Evolutionary conservation across 345 rosid species (phyloP).

Genomic region (Combretum micranthum): DNA sequence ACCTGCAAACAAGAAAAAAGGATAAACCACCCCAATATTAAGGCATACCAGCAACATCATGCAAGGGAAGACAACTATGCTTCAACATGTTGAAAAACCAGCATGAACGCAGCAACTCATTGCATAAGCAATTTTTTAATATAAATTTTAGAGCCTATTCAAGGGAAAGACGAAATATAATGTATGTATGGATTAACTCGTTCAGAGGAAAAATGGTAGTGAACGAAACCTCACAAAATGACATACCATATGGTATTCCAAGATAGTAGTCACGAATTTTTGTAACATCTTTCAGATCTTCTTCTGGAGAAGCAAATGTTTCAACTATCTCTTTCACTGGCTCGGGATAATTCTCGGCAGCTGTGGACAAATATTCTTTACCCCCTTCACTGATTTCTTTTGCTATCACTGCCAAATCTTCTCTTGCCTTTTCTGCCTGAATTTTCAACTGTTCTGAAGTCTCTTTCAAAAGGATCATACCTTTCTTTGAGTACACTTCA

Average conservation of each 20-base stretch:
- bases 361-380: conserved; percentile 51
- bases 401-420: conserved; percentile 48
- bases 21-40: background rate
- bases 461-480: conserved; percentile 46
- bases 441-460: conserved; percentile 63
- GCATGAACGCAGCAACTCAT: too few species aligned
- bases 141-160: too few species aligned
- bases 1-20: conserved; percentile 39
- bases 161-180: background rate
- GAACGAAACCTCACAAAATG: background rate
- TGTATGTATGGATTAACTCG: background rate
- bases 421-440: conserved; percentile 72
- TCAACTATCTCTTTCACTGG: conserved; percentile 78
- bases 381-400: conserved; percentile 71
- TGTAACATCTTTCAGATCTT: conserved; percentile 57
- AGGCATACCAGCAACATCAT: background rate
- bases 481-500: conserved; percentile 54
- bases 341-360: conserved; percentile 70
- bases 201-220: background rate
- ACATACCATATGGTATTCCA: conserved; percentile 91
- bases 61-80: background rate
- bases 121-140: too few species aligned
- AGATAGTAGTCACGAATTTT: conserved; percentile 63
- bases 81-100: background rate
- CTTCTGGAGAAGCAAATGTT: conserved; percentile 46